A percentile compares a stretch with the other conserved stretches of the same genome.
phyloP scores from a whole-genome alignment of 352 stramenopile species.

The Pythium rishiriense region DNA sequence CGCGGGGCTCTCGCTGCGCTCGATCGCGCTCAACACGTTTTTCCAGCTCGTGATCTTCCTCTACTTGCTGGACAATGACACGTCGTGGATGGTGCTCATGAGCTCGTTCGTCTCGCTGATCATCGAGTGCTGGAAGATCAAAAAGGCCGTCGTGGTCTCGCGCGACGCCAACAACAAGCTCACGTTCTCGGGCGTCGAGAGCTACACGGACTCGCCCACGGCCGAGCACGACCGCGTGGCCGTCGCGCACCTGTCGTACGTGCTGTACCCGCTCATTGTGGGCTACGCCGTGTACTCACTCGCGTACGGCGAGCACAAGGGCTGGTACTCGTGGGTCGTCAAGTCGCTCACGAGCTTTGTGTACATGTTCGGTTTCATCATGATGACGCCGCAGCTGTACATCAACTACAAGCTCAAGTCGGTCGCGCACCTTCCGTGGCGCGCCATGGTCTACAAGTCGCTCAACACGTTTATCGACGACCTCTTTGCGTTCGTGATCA shows the following conservation, averaged over 20 bases:
- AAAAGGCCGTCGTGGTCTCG: constrained; percentile 88
- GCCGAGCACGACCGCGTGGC: constrained; percentile 84
- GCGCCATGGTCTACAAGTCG: constrained; percentile 98
- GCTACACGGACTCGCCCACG: constrained; percentile 81
- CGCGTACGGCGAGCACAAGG: constrained; percentile 91
- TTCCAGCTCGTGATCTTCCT: constrained; percentile 97
- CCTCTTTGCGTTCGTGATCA: constrained; percentile 97
- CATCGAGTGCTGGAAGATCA: constrained; percentile 94
- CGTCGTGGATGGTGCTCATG: constrained; percentile 94
- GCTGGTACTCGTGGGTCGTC: constrained; percentile 98
- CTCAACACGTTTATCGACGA: constrained; percentile 99
- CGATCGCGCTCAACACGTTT: constrained; percentile 95
- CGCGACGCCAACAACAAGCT: constrained; percentile 82
- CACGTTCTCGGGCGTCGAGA: constrained; percentile 76
- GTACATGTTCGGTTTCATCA: constrained; percentile 99
- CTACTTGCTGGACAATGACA: constrained; percentile 98
- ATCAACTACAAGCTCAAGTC: constrained; percentile 99
- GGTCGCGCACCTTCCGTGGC: constrained; percentile 96
- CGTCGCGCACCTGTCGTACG: constrained; percentile 80
- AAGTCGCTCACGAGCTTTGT: constrained; percentile 97
- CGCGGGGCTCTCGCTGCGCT: constrained; percentile 92
- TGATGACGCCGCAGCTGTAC: constrained; percentile 98
- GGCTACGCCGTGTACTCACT: constrained; percentile 95
- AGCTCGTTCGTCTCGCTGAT: constrained; percentile 78
- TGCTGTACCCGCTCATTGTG: constrained; percentile 89